Evolutionary conservation across 441 rosid genomes (phyloP).

Genomic region (Erodium moschatum): DNA sequence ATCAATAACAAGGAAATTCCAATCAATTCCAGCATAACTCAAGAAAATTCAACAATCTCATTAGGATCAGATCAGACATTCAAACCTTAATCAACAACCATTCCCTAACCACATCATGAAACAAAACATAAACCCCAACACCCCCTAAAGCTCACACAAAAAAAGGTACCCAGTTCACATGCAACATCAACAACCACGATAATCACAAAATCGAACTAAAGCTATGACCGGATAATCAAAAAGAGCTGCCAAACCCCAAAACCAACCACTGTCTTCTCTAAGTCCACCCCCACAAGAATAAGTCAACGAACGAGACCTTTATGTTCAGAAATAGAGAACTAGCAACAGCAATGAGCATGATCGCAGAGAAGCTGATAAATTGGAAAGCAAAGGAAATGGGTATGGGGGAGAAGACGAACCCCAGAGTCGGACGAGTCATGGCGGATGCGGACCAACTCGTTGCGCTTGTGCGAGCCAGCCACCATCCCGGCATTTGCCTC

Average conservation of each 20-base stretch:
- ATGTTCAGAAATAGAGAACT: background rate
- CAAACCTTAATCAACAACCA: background rate
- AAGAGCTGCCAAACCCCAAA: background rate
- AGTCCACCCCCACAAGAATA: background rate
- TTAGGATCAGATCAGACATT: background rate
- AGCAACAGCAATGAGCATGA: background rate
- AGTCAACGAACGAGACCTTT: background rate
- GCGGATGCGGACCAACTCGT: background rate
- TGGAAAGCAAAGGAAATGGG: background rate
- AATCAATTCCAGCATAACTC: background rate
- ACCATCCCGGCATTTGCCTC: background rate
- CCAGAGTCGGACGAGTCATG: constrained; percentile 6
- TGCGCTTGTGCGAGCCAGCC: constrained; percentile 7
- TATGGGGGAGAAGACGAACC: constrained; percentile 1
- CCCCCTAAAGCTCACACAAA: background rate
- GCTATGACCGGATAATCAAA: background rate
- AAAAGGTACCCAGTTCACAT: background rate
- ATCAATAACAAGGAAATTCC: background rate
- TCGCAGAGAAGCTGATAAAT: background rate
- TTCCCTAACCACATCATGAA: background rate
- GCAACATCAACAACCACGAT: background rate
- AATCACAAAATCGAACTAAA: background rate
- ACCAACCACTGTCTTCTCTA: background rate
- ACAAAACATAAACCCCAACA: background rate
- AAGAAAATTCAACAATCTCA: background rate